These are phyloP conservation scores for Entomophthora muscae DNA, from an alignment of 371 early-diverging fungal species.

Conservation along the genomic window DNA sequence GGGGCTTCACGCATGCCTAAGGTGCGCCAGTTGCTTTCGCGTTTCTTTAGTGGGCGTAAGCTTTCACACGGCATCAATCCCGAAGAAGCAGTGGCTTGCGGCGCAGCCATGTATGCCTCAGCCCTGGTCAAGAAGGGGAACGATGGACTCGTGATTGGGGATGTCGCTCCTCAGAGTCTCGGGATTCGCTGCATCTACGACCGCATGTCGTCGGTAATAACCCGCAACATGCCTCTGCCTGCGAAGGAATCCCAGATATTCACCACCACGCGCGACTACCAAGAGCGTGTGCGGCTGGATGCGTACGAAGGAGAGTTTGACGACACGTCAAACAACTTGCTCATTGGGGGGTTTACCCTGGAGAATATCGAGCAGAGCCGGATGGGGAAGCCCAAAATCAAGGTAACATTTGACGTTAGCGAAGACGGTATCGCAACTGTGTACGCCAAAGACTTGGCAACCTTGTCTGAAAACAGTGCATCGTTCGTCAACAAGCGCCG, in stretches of 20 bases:
- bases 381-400: constrained; percentile 94
- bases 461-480: constrained; percentile 83
- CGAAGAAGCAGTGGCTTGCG: constrained; percentile 98
- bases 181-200: constrained; percentile 97
- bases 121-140: constrained; percentile 47
- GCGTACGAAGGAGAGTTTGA: constrained; percentile 97
- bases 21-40: constrained; percentile 84
- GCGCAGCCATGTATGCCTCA: constrained; percentile 98
- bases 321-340: constrained; percentile 88
- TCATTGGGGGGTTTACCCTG: constrained; percentile 91
- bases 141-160: constrained; percentile 36
- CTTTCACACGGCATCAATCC: constrained; percentile 94
- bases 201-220: constrained; percentile 89
- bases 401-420: constrained; percentile 95
- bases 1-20: constrained; percentile 98
- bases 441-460: constrained; percentile 86
- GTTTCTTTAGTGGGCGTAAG: constrained; percentile 83
- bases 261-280: constrained; percentile 96
- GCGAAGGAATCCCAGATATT: constrained; percentile 95
- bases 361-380: constrained; percentile 90
- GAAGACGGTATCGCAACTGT: constrained; percentile 97
- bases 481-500: constrained; percentile 97
- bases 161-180: constrained; percentile 79
- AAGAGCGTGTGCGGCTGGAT: constrained; percentile 92
- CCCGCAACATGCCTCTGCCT: constrained; percentile 93